These are phyloP conservation scores for Phallus indusiatus DNA, from an alignment of 768 basidiomycete genomes.

Conservation along the genomic window DNA sequence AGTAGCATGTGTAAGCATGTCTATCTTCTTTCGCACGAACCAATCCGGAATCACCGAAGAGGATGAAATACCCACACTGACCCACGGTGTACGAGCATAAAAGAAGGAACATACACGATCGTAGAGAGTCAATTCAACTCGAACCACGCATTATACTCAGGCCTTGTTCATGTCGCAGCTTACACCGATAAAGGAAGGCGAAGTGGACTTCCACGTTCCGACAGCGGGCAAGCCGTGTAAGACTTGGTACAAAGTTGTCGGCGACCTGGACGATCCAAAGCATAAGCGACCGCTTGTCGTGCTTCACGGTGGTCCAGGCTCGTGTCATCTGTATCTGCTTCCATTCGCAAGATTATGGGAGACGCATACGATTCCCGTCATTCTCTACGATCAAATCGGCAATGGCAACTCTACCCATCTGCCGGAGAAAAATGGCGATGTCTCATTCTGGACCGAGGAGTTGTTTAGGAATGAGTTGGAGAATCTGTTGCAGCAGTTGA, in stretches of 20 bases:
- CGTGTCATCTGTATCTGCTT: slow-evolving; percentile 4
- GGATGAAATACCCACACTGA: not conserved
- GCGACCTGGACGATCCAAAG: slow-evolving; percentile 25
- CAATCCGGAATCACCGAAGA: not conserved
- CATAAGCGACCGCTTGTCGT: slow-evolving; percentile 17
- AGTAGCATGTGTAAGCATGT: too few species aligned
- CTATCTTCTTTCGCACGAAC: not conserved
- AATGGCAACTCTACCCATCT: slow-evolving; percentile 11
- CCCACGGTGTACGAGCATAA: not conserved
- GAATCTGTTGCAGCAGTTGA: slow-evolving; percentile 5
- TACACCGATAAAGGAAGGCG: slow-evolving; percentile 18
- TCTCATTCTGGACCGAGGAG: slow-evolving; percentile 9
- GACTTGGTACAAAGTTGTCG: slow-evolving; percentile 37
- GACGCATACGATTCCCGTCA: not conserved
- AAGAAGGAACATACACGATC: not conserved
- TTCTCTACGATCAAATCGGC: slow-evolving; percentile 12
- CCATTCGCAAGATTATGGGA: not conserved
- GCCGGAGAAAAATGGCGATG: slow-evolving; percentile 8
- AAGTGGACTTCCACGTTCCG: slow-evolving; percentile 17
- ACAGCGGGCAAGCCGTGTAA: slow-evolving; percentile 25
- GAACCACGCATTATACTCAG: not conserved
- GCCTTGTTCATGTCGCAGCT: not conserved
- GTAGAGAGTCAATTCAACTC: not conserved
- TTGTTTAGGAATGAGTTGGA: slow-evolving; percentile 11
- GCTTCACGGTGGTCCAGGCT: slow-evolving; percentile 13